These are phyloP conservation scores for Cercospora sesami DNA, from an alignment of 2,329 filamentous ascomycete genomes.

Conservation along the genomic window DNA sequence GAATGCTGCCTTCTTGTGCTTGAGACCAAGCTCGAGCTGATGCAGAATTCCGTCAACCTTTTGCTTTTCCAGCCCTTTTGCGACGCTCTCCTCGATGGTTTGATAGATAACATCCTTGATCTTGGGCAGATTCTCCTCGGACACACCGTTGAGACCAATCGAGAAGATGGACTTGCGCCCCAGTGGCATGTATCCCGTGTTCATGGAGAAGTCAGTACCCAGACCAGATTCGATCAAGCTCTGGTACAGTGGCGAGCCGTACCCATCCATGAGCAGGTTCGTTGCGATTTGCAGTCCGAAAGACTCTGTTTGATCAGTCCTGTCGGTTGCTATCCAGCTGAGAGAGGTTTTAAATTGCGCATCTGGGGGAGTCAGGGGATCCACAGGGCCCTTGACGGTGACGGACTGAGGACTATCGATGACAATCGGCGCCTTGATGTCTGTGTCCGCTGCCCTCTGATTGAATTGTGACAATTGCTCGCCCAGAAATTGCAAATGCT, in stretches of 20 bases:
- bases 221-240: conserved; percentile 85
- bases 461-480: conserved; percentile 72
- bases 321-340: conserved; percentile 87
- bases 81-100: conserved; percentile 67
- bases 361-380: conserved; percentile 80
- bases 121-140: conserved; percentile 72
- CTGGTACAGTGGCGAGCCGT: conserved; percentile 89
- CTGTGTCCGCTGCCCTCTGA: conserved; percentile 65
- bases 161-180: conserved; percentile 81
- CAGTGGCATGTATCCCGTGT: conserved; percentile 84
- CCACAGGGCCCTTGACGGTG: conserved; percentile 75
- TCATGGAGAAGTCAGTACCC: conserved; percentile 90
- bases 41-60: conserved; percentile 95
- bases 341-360: conserved; percentile 92
- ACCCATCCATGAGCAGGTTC: conserved; percentile 85
- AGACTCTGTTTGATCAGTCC: conserved; percentile 78
- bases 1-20: conserved; percentile 95
- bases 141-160: conserved; percentile 86
- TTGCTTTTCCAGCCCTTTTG: conserved; percentile 79
- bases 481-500: conserved; percentile 78
- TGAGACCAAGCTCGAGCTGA: conserved; percentile 86
- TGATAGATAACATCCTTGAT: conserved; percentile 72
- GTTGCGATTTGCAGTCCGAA: conserved; percentile 83
- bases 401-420: conserved; percentile 69
- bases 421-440: conserved; percentile 74